Percentiles rank a stretch among this genome's conserved stretches.
Evolutionary conservation across 345 rosid species (phyloP).

Genomic region (Odontarrhena argentea): DNA sequence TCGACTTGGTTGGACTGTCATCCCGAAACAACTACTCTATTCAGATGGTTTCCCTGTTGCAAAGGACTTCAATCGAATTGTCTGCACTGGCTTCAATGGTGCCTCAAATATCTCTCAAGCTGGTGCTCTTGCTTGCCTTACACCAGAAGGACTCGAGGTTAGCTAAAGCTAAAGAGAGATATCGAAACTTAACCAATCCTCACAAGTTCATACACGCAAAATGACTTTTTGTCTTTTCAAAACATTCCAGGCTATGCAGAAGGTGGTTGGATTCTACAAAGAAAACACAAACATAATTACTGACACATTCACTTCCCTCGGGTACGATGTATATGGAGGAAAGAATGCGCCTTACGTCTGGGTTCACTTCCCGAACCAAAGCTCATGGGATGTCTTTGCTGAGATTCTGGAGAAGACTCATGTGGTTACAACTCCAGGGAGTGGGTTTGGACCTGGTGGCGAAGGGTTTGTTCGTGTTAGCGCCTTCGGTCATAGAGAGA

Average conservation of each 20-base stretch:
- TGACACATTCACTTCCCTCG: constrained; percentile 79
- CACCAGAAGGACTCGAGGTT: constrained; percentile 81
- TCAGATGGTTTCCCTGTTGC: constrained; percentile 92
- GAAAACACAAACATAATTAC: constrained; percentile 78
- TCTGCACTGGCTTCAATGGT: constrained; percentile 91
- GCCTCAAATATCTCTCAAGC: constrained; percentile 90
- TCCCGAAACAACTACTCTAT: constrained; percentile 81
- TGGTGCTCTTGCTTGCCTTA: constrained; percentile 93
- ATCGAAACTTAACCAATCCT: not conserved
- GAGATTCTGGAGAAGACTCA: constrained; percentile 94
- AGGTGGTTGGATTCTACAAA: constrained; percentile 90
- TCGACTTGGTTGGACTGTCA: constrained; percentile 94
- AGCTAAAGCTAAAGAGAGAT: constrained; percentile 24
- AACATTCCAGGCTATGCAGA: constrained; percentile 68
- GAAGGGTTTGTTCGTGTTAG: constrained; percentile 93
- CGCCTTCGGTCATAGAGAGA: constrained; percentile 90
- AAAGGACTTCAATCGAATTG: constrained; percentile 81
- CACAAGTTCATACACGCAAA: not conserved
- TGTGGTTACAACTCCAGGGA: constrained; percentile 87
- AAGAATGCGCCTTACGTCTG: constrained; percentile 91
- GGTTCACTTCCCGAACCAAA: constrained; percentile 94
- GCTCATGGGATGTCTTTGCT: constrained; percentile 94
- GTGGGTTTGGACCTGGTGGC: constrained; percentile 97
- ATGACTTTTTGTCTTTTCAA: not conserved
- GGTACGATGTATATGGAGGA: constrained; percentile 88